These are phyloP conservation scores for Penicillium janthinellum DNA, from an alignment of 2,329 filamentous ascomycete species.

Conservation along the genomic window DNA sequence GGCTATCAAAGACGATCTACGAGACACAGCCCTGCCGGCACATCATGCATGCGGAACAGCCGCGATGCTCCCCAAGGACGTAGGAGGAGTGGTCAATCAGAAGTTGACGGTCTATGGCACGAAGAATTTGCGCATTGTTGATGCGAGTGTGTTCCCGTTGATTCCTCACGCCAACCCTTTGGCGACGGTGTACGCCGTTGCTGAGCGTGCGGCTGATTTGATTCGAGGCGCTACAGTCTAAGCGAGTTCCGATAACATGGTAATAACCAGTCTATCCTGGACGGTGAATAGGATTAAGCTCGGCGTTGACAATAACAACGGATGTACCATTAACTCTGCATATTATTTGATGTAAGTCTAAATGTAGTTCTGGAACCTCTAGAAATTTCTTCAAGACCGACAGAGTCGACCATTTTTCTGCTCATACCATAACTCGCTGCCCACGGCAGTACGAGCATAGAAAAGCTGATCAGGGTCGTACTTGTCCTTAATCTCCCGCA, in stretches of 20 bases:
- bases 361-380: background rate
- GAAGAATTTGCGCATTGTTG: slow-evolving; percentile 36
- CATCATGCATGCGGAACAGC: slow-evolving; percentile 23
- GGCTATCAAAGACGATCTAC: slow-evolving; percentile 13
- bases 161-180: slow-evolving; percentile 42
- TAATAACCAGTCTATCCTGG: background rate
- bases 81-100: slow-evolving; percentile 36
- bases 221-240: slow-evolving; percentile 13
- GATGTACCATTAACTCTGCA: background rate
- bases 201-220: slow-evolving; percentile 38
- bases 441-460: slow-evolving; percentile 17
- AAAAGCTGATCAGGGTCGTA: slow-evolving; percentile 18
- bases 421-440: slow-evolving; percentile 12
- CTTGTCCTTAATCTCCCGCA: slow-evolving; percentile 12
- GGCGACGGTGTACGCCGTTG: slow-evolving; percentile 42
- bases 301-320: background rate
- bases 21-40: slow-evolving; percentile 2
- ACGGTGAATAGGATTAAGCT: background rate
- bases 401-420: slow-evolving; percentile 8
- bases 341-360: background rate
- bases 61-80: slow-evolving; percentile 34
- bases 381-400: background rate
- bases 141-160: slow-evolving; percentile 42
- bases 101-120: slow-evolving; percentile 37
- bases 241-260: background rate